phyloP scores from a whole-genome alignment of 2,329 filamentous ascomycete species.

The Westerdykella sp. region DNA sequence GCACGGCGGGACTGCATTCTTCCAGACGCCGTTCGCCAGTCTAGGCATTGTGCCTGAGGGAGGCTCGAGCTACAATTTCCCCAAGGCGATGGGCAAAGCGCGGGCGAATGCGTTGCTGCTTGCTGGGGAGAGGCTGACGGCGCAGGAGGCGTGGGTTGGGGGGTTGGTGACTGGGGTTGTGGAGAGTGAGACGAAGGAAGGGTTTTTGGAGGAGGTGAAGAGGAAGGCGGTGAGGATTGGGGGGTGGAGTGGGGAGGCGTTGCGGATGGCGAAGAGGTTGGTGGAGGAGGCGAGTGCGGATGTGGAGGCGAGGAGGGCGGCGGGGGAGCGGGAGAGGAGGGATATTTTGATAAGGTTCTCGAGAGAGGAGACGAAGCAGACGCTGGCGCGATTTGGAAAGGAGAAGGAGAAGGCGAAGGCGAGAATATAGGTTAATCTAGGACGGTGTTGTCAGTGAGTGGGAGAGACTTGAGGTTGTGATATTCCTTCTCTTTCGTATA shows the following conservation, averaged over 20 bases:
- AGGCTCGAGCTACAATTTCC: constrained; percentile 14
- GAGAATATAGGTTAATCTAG: constrained; percentile 1
- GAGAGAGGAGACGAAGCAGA: constrained; percentile 10
- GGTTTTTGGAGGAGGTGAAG: constrained; percentile 9
- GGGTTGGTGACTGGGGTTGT: constrained; percentile 14
- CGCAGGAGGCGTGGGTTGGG: constrained; percentile 12
- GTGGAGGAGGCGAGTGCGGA: constrained; percentile 6
- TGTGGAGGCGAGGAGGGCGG: constrained; percentile 7
- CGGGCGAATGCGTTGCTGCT: constrained; percentile 13
- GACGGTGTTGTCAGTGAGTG: neutral
- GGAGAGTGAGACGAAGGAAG: constrained; percentile 4
- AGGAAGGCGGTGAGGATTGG: constrained; percentile 14
- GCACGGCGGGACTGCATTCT: constrained; percentile 10
- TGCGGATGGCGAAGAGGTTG: constrained; percentile 13
- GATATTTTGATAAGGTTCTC: constrained; percentile 11
- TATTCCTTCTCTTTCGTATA: too few relatives aligned
- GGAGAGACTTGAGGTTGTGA: neutral
- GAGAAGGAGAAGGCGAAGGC: constrained; percentile 8
- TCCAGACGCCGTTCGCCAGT: constrained; percentile 15
- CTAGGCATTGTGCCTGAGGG: constrained; percentile 17
- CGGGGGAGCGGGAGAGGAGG: constrained; percentile 10
- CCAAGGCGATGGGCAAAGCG: constrained; percentile 11
- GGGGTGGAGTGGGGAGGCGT: constrained; percentile 8
- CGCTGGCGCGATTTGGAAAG: constrained; percentile 10
- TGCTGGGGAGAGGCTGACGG: constrained; percentile 11